Percentiles rank a stretch among this genome's conserved stretches.
Evolutionary conservation across 345 rosid species (phyloP).

Genomic region (Alliaria petiolata): DNA sequence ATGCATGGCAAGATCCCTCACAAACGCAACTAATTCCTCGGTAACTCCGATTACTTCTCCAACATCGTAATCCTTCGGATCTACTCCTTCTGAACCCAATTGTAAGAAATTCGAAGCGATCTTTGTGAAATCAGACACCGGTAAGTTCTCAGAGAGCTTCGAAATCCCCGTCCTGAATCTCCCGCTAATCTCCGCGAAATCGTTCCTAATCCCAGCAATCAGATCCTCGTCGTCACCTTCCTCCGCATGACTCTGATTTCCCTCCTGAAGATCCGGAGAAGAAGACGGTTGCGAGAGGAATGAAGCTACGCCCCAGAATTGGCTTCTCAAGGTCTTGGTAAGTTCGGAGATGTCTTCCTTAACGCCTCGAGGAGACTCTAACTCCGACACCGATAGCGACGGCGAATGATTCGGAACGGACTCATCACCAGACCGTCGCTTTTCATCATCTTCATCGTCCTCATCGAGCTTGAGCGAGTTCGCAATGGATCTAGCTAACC

Average conservation of each 20-base stretch:
- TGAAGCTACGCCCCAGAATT: slow-evolving; percentile 87
- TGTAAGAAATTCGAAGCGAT: slow-evolving; percentile 46
- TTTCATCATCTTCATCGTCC: slow-evolving; percentile 40
- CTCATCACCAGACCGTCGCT: background rate
- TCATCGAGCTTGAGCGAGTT: slow-evolving; percentile 74
- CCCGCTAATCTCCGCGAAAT: slow-evolving; percentile 46
- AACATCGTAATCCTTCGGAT: slow-evolving; percentile 18
- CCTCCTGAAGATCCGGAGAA: slow-evolving; percentile 23
- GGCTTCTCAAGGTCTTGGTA: slow-evolving; percentile 64
- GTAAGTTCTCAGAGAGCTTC: slow-evolving; percentile 63
- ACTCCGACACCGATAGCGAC: slow-evolving; percentile 28
- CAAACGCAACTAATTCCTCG: slow-evolving; percentile 73
- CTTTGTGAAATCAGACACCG: slow-evolving; percentile 42
- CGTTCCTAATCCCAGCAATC: slow-evolving; percentile 27
- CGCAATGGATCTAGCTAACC: slow-evolving; percentile 83
- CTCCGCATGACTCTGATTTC: slow-evolving; percentile 18
- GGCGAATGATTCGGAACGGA: background rate
- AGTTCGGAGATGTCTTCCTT: slow-evolving; percentile 83
- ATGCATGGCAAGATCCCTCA: slow-evolving; percentile 65
- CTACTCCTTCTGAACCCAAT: slow-evolving; percentile 39
- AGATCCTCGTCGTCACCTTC: slow-evolving; percentile 30
- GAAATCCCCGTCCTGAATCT: slow-evolving; percentile 54
- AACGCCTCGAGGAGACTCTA: slow-evolving; percentile 60
- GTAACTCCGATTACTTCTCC: slow-evolving; percentile 54
- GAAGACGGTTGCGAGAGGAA: slow-evolving; percentile 59